A percentile compares a stretch with the other conserved stretches of the same genome.
These are phyloP conservation scores for Prunus mongolica DNA, from an alignment of 306 rosid species.

Conservation along the genomic window DNA sequence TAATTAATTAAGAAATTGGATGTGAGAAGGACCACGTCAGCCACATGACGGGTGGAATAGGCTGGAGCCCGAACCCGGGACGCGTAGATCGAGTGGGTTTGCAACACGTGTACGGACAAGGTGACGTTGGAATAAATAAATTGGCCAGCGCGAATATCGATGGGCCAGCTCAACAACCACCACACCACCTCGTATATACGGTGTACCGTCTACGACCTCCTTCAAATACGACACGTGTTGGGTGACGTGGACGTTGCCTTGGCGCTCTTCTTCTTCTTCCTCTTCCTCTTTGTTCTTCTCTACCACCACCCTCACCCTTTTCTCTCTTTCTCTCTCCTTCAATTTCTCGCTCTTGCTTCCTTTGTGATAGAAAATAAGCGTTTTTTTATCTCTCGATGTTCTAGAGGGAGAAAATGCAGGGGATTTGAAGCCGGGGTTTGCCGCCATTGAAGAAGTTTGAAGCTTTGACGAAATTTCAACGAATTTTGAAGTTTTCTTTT, in stretches of 20 bases:
- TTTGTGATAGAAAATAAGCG: conserved; percentile 16
- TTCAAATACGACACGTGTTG: conserved; percentile 63
- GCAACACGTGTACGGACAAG: conserved; percentile 56
- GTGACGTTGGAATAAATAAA: conserved; percentile 36
- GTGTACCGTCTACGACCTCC: conserved; percentile 35
- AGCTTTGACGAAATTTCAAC: conserved; percentile 14
- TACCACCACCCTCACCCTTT: conserved; percentile 18
- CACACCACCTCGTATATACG: conserved; percentile 52
- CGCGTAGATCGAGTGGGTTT: conserved; percentile 40
- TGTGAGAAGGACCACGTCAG: conserved; percentile 53
- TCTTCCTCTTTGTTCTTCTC: conserved; percentile 5
- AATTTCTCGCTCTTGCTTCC: conserved; percentile 14
- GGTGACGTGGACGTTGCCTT: conserved; percentile 72
- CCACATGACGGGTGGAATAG: conserved; percentile 39
- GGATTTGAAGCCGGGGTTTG: not conserved
- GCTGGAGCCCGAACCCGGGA: conserved; percentile 29
- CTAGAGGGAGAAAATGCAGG: conserved; percentile 41
- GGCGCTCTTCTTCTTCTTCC: conserved; percentile 41
- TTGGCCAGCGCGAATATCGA: conserved; percentile 49
- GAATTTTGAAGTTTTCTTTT: not conserved
- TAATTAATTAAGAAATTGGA: not conserved
- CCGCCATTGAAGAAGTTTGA: conserved; percentile 23
- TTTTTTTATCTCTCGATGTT: conserved; percentile 12
- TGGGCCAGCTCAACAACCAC: conserved; percentile 80
- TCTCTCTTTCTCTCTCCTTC: conserved; percentile 12